phyloP scores from a whole-genome alignment of 2,329 filamentous ascomycete genomes.

The Penicillium sp. region DNA sequence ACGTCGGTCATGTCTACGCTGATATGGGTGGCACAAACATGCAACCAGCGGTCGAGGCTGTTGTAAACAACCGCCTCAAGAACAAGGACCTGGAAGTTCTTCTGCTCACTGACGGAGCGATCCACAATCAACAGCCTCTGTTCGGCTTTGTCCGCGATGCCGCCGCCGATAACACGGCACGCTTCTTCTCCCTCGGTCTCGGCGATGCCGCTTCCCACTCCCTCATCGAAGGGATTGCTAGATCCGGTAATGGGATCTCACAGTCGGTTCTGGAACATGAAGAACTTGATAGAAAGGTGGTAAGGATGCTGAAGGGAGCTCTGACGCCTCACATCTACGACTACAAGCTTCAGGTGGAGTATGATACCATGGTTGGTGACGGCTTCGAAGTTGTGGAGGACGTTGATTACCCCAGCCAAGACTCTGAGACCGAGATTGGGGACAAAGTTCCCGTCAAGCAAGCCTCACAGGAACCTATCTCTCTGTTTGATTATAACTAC shows the following conservation, averaged over 20 bases:
- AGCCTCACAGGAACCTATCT: constrained; percentile 48
- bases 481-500: constrained; percentile 57
- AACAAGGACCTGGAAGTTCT: constrained; percentile 54
- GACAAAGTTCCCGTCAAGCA: constrained; percentile 12
- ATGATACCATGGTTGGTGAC: constrained; percentile 44
- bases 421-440: constrained; percentile 6
- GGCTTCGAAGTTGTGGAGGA: constrained; percentile 59
- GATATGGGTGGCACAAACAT: constrained; percentile 57
- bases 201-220: constrained; percentile 55
- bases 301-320: constrained; percentile 72
- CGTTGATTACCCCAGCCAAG: constrained; percentile 47
- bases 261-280: constrained; percentile 64
- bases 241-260: constrained; percentile 58
- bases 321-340: constrained; percentile 65
- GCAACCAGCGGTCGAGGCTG: constrained; percentile 46
- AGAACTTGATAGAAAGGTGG: constrained; percentile 65
- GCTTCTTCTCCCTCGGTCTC: constrained; percentile 58
- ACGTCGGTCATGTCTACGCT: constrained; percentile 45
- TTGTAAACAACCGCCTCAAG: constrained; percentile 47
- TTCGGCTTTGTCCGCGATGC: constrained; percentile 51
- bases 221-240: constrained; percentile 59
- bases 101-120: constrained; percentile 57
- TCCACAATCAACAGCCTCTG: constrained; percentile 50
- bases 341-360: constrained; percentile 64
- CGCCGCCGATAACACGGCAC: constrained; percentile 44